Base-by-base conservation (phyloP, 2,329 filamentous ascomycete genomes). In the Mycosphaerella arachidis region DNA sequence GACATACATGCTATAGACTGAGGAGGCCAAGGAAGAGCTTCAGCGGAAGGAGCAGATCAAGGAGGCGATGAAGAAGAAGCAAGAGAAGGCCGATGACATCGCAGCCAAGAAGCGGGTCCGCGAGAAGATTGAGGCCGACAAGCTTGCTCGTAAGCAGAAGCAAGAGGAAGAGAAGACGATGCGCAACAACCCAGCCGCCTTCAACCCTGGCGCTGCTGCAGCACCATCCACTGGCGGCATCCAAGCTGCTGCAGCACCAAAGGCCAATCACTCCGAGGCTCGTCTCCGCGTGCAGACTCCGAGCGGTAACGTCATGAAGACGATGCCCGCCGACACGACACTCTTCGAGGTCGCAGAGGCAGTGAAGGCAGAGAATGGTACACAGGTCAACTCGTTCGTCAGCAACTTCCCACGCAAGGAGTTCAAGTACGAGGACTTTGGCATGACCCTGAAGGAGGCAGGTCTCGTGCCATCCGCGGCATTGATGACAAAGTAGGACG, bases 81-180 rank as follows among this genome's bases (percentile, higher is more conserved):
- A 88, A 70, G 94, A 99, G 79, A 97, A 97, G 79, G 79, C 84
- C 46, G 91, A 89, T 16, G 94, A 97, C 56, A 75, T 88, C 8
- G 91, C 91, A 48, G 93, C 91, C 10, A 94, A 93, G 81, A 90
- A 88, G 76, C 86, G 90, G 37, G 93, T 97, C 74, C 88, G 92
- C 77, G 92, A 91, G 58, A 92, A 92, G 82, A 96, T 99, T 65
- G 92, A 94, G 68, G 92, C 90, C 13, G 92, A 97, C 78, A 97
- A 95, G 80, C 89, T 91, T 68, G 92, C 93, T 70, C 86, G 94
- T 56, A 87, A 90, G 65, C 83, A 88, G 65, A 96, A 94, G 74
- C 88, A 91, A 3, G 94, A 96, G 71, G 81, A 86, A 59, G 90
- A 91, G 68, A 96, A 93, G 78, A 92, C 92, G 0, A 85, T 86